Percentiles rank a stretch among this genome's conserved stretches.
phyloP scores from a whole-genome alignment of 345 rosid species.

The Microthlaspi erraticum region DNA sequence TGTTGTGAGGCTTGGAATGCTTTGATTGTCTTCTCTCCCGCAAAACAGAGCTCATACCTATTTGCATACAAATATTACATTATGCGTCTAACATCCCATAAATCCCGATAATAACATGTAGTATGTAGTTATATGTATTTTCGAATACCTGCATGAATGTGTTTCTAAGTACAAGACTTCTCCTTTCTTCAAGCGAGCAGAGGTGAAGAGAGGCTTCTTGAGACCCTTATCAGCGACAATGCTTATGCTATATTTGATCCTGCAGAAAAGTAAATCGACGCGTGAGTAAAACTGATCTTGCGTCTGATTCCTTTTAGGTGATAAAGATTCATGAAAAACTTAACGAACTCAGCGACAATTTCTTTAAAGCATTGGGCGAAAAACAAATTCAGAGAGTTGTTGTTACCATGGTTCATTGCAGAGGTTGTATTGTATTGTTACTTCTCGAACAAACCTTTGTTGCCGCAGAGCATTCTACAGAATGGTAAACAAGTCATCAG shows the following conservation, averaged over 20 bases:
- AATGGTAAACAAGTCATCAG: slow-evolving; percentile 30
- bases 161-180: slow-evolving; percentile 95
- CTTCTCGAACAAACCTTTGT: slow-evolving; percentile 97
- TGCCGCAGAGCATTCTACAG: slow-evolving; percentile 94
- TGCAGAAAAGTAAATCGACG: slow-evolving; percentile 31
- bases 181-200: slow-evolving; percentile 98
- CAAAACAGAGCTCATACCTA: slow-evolving; percentile 94
- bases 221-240: slow-evolving; percentile 98
- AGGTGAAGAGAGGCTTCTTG: slow-evolving; percentile 89
- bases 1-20: slow-evolving; percentile 59
- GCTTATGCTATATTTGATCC: slow-evolving; percentile 97
- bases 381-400: slow-evolving; percentile 8
- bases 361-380: slow-evolving; percentile 4
- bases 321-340: slow-evolving; percentile 7
- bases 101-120: neutral
- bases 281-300: neutral
- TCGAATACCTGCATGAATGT: slow-evolving; percentile 87
- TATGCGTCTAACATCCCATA: neutral
- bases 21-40: slow-evolving; percentile 86
- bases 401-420: slow-evolving; percentile 99
- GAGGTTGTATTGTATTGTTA: slow-evolving; percentile 96
- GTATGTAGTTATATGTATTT: neutral
- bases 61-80: slow-evolving; percentile 24
- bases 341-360: slow-evolving; percentile 15
- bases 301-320: neutral